Evolutionary conservation across 371 early-diverging fungal genomes (phyloP), one percentile per base, ranked within the genome.

Genomic region (Mortierella sp.): DNA sequence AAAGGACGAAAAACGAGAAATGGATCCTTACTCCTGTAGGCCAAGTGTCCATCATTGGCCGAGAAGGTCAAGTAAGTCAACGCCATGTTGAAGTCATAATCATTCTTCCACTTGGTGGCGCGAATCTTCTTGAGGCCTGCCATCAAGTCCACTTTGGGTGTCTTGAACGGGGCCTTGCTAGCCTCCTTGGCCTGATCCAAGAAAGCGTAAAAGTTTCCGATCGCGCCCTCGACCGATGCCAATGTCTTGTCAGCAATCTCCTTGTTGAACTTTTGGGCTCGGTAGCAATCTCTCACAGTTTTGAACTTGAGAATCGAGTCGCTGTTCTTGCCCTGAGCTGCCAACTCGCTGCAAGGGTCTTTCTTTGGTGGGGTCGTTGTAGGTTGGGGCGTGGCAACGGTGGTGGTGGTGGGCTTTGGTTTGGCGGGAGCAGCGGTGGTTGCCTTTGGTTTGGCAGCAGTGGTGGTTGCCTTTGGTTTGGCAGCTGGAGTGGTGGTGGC

Each of bases 1-100:
- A n/a, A n/a, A n/a, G n/a, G n/a, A 27, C 26, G 24, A 26, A 19
- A 48, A 28, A 9, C n/a, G n/a, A n/a, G n/a, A 13, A 19, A n/a
- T 16, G 34, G 12, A 43, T 4, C 19, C 67, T 64, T 65, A 72
- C 73, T 72, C 18, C 38, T 43, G 48, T 64, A 79, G 24, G 51
- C 58, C 31, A 69, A 41, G 30, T 79, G 79, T 6, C 73, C 79
- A 53, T 79, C 79, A 19, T 79, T 72, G 26, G 52, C 65, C 2
- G 64, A 68, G 19, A 54, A 55, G 27, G 64, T 56, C 19, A 79
- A 26, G 52, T 63, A 57, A 16, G 64, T 59, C 61, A 79, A 46
- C 6, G 67, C 79, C 70, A 64, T 56, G 23, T 64, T 41, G 51
- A 79, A 79, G 47, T 72, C 68, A 49, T 64, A 79, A 42, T 79